A percentile compares a stretch with the other conserved stretches of the same genome.
Conservation (phyloP, 2,329 filamentous ascomycete genomes). For the Hypoxylon sp. region DNA sequence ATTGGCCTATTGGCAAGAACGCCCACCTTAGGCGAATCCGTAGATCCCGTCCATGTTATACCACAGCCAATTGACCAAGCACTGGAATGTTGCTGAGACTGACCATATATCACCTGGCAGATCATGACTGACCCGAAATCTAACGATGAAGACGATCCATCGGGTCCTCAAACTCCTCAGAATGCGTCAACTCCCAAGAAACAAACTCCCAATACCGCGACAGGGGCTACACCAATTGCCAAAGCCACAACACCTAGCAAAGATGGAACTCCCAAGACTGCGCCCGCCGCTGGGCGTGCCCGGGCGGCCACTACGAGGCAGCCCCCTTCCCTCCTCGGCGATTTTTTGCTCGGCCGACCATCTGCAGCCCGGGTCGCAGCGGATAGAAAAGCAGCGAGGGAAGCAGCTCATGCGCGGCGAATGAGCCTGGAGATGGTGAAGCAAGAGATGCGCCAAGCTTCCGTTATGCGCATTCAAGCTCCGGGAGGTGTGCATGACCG, state of each 20-base stretch:
- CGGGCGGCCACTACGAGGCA: slow-evolving; percentile 46
- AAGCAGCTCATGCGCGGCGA: slow-evolving; percentile 59
- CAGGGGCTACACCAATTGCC: slow-evolving; percentile 29
- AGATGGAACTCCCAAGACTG: slow-evolving; percentile 41
- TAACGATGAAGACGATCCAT: slow-evolving; percentile 49
- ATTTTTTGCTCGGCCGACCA: slow-evolving; percentile 50
- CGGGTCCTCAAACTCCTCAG: slow-evolving; percentile 44
- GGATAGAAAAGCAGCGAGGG: slow-evolving; percentile 54
- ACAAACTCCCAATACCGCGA: slow-evolving; percentile 34
- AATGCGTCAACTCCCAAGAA: slow-evolving; percentile 35
- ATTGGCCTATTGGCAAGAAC: slow-evolving; percentile 35
- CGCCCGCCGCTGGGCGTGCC: slow-evolving; percentile 42
- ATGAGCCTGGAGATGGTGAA: slow-evolving; percentile 71
- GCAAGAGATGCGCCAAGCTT: slow-evolving; percentile 68
- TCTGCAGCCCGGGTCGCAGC: slow-evolving; percentile 66
- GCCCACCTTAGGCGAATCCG: slow-evolving; percentile 16
- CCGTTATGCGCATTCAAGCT: slow-evolving; percentile 69
- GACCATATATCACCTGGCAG: slow-evolving; percentile 35
- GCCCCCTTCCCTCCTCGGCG: slow-evolving; percentile 48
- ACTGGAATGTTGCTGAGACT: slow-evolving; percentile 43
- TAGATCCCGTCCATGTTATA: slow-evolving; percentile 31
- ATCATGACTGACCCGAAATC: slow-evolving; percentile 49
- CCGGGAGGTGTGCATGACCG: slow-evolving; percentile 79
- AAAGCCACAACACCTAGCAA: slow-evolving; percentile 37
- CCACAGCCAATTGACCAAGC: slow-evolving; percentile 11